phyloP scores from a whole-genome alignment of 352 stramenopile genomes.

The Sclerospora graminicola region DNA sequence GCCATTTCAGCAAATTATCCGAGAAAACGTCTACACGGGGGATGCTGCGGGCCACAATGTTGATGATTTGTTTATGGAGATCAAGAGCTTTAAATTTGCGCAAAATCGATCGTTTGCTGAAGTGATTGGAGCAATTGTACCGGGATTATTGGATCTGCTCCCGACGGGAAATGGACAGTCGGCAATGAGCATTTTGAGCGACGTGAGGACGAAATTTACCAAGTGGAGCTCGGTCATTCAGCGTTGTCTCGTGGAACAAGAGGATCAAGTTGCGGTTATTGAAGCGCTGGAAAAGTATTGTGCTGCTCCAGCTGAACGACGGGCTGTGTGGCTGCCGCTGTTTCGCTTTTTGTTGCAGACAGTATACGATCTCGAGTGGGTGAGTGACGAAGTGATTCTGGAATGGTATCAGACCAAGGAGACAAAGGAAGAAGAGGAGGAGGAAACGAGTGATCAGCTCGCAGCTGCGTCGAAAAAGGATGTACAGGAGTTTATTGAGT shows the following conservation, averaged over 20 bases:
- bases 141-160: conserved; percentile 59
- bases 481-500: conserved; percentile 91
- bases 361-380: conserved; percentile 89
- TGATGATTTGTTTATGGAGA: conserved; percentile 89
- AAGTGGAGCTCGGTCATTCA: conserved; percentile 88
- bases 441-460: conserved; percentile 12
- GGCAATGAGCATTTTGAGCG: conserved; percentile 57
- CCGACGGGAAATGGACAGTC: conserved; percentile 32
- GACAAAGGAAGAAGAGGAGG: conserved; percentile 1
- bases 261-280: conserved; percentile 57
- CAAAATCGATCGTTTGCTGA: conserved; percentile 83
- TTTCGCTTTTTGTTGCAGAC: conserved; percentile 92
- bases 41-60: conserved; percentile 67
- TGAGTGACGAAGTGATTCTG: conserved; percentile 89
- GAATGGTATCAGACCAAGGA: conserved; percentile 62
- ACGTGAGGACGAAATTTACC: conserved; percentile 77
- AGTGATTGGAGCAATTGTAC: conserved; percentile 66
- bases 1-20: conserved; percentile 69
- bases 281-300: conserved; percentile 52
- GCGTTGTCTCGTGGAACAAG: conserved; percentile 80
- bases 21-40: conserved; percentile 70
- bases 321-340: conserved; percentile 51
- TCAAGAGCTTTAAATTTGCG: conserved; percentile 91
- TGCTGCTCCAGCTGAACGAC: conserved; percentile 26
- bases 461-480: conserved; percentile 43